Base-by-base conservation (phyloP, 345 rosid genomes). In the Populus simonii region DNA sequence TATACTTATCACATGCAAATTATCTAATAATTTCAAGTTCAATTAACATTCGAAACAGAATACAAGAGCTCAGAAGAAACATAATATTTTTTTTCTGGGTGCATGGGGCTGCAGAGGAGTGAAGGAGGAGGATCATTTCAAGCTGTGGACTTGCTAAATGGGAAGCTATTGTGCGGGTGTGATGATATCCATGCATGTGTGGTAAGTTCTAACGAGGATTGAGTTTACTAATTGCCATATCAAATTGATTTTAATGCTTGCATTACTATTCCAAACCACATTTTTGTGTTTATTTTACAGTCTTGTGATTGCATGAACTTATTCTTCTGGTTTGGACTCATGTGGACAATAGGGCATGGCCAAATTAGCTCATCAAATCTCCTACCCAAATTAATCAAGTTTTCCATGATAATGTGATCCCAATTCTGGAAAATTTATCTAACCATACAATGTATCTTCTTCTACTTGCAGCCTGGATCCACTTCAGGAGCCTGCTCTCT, bases 81-180 rank as follows among this genome's bases (percentile, higher is more conserved):
- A 36, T 23, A 3, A 53, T 33, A 3, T 5, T 13, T 3, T 27
- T 72, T 22, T 12, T 47, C 59, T 7, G 17, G 68, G 5, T 11
- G 15, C 15, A 8, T 33, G 36, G 71, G 41, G 70, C 16, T 66
- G 76, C 73, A 89, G 89, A 88, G 89, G 68, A 86, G 93, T 59
- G 53, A 71, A 23, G 91, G 93, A 76, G 93, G 92, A 73, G 91
- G 92, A 79, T 85, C 86, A 76, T 91, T 91, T 80, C 79, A 81
- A 82, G 93, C 91, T 16, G 62, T 89, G 6, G 93, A 91, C 73
- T 83, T 65, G 47, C 75, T 91, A 76, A 91, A 91, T 20, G 95
- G 93, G 17, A 76, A 81, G 81, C 83, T 85, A 49, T 72, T 85
- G 22, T 90, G 93, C 29, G 88, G 86, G 29, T 82, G 87, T 76